These are phyloP conservation scores for Jamesozyma spencerorum DNA, from an alignment of 805 yeast genomes.

Conservation along the genomic window DNA sequence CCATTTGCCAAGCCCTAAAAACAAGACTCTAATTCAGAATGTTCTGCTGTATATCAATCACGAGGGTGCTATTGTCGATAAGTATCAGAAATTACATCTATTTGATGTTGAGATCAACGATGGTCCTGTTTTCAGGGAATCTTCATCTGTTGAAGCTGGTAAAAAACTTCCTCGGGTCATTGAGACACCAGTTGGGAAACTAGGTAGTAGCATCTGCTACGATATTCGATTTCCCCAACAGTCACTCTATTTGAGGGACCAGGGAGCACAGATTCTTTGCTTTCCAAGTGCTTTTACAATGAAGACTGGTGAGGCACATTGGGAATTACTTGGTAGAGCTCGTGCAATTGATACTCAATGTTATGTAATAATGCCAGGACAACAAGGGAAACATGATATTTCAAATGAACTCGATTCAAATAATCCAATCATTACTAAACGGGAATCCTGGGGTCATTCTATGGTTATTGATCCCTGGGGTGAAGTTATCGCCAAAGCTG, in stretches of 20 bases:
- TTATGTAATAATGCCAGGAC: conserved; percentile 84
- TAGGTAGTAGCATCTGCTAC: conserved; percentile 74
- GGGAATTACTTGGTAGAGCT: conserved; percentile 71
- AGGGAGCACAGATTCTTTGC: conserved; percentile 69
- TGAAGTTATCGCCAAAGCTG: conserved; percentile 51
- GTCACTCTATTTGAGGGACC: conserved; percentile 49
- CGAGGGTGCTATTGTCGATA: conserved; percentile 52
- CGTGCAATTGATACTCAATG: conserved; percentile 85
- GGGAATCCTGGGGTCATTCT: conserved; percentile 82
- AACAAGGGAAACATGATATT: conserved; percentile 66
- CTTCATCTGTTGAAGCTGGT: conserved; percentile 79
- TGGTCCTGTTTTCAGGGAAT: conserved; percentile 75
- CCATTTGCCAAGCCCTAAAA: conserved; percentile 59
- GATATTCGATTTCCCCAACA: conserved; percentile 84
- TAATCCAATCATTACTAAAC: conserved; percentile 13
- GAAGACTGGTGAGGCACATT: conserved; percentile 85
- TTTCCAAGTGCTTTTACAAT: conserved; percentile 92
- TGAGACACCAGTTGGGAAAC: conserved; percentile 47
- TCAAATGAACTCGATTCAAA: conserved; percentile 31
- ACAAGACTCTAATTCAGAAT: conserved; percentile 38
- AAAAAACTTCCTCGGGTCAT: conserved; percentile 43
- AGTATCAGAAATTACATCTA: conserved; percentile 79
- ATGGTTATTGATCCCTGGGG: conserved; percentile 94
- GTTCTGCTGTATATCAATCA: conserved; percentile 62
- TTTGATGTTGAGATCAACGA: conserved; percentile 76